Conservation (phyloP, 148 eudicot genomes). For the Camellia sinensis region DNA sequence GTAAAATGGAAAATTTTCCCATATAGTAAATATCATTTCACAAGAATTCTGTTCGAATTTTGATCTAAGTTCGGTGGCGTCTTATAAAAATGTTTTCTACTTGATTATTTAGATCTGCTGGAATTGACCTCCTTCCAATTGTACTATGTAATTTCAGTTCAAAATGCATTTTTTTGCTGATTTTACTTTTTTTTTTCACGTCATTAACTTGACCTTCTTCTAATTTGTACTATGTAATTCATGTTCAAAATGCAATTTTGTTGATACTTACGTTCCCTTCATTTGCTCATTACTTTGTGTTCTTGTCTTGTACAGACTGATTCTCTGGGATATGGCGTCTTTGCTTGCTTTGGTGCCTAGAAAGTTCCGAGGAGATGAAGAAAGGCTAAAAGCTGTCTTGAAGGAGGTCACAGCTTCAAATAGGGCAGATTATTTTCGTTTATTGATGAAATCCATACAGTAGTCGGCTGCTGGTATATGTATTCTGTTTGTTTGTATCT, state of each 20-base stretch:
- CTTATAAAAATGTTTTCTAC: neutral
- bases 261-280: neutral
- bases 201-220: too few species aligned
- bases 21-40: neutral
- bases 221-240: too few species aligned
- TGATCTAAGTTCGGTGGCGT: neutral
- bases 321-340: constrained; percentile 95
- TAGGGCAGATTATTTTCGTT: constrained; percentile 90
- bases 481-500: constrained; percentile 13
- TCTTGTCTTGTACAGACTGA: constrained; percentile 45
- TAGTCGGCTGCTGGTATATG: constrained; percentile 97
- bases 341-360: constrained; percentile 98
- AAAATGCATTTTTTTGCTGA: neutral
- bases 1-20: too few species aligned
- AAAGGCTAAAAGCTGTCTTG: constrained; percentile 91
- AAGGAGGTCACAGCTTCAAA: constrained; percentile 95
- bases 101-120: neutral
- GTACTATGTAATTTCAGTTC: neutral
- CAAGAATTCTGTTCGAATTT: neutral
- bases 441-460: constrained; percentile 96
- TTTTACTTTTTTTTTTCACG: too few species aligned
- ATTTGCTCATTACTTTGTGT: constrained; percentile 9
- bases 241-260: too few species aligned
- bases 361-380: constrained; percentile 97
- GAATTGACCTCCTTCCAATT: neutral